A percentile compares a stretch with the other conserved stretches of the same genome.
These are phyloP conservation scores for Brassica cretica DNA, from an alignment of 345 rosid genomes.

Conservation along the genomic window DNA sequence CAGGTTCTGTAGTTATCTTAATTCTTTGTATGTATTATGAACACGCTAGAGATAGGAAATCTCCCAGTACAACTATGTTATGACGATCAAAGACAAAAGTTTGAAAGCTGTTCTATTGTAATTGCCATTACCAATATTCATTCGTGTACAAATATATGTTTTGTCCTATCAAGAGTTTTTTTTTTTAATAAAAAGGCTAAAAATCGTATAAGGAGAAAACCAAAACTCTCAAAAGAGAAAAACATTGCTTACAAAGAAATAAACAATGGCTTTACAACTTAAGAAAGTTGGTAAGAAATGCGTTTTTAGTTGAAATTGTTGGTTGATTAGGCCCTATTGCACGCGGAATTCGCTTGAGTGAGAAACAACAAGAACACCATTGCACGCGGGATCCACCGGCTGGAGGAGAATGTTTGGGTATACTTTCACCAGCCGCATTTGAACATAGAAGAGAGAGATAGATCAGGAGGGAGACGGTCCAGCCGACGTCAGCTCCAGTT, in stretches of 20 bases:
- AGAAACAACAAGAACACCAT: slow-evolving; percentile 72
- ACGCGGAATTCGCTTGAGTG: slow-evolving; percentile 43
- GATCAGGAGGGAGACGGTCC: slow-evolving; percentile 20
- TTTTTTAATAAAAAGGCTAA: no score
- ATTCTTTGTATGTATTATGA: neutral
- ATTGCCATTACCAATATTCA: neutral
- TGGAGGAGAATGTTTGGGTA: slow-evolving; percentile 39
- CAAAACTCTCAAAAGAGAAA: neutral
- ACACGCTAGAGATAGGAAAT: neutral
- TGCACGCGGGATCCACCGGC: slow-evolving; percentile 42
- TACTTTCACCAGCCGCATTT: slow-evolving; percentile 29
- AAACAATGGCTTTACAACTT: neutral
- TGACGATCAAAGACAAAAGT: neutral
- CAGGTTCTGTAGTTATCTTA: neutral
- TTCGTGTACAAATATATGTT: no score
- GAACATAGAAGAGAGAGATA: slow-evolving; percentile 25
- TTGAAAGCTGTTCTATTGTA: neutral
- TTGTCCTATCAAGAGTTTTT: neutral
- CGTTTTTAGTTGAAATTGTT: no score
- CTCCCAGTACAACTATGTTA: neutral
- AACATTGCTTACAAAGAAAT: no score
- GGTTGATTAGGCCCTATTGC: slow-evolving; percentile 37
- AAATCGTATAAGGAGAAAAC: neutral
- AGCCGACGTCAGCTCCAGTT: slow-evolving; percentile 38
- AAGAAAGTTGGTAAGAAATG: neutral